A percentile compares a stretch with the other conserved stretches of the same genome.
These are phyloP conservation scores for Daldinia loculata DNA, from an alignment of 495 filamentous ascomycete species.

Conservation along the genomic window DNA sequence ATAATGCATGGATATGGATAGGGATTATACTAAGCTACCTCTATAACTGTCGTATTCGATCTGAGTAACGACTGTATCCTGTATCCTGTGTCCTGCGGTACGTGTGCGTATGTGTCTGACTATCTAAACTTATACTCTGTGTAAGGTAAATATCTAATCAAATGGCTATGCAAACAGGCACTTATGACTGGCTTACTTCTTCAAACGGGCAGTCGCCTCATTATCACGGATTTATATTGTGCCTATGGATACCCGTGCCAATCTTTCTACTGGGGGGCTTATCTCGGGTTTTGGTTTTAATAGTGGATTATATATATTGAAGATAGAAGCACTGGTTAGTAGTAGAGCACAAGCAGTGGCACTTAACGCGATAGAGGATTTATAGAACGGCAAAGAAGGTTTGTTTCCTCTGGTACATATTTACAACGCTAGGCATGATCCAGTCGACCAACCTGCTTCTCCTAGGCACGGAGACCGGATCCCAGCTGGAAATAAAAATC, in stretches of 20 bases:
- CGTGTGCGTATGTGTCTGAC: too few relatives aligned
- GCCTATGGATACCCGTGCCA: not conserved
- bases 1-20: not conserved
- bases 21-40: too few relatives aligned
- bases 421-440: conserved; percentile 41
- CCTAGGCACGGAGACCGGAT: conserved; percentile 17
- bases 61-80: too few relatives aligned
- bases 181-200: not conserved
- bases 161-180: not conserved
- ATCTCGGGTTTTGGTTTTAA: not conserved
- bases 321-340: not conserved
- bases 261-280: not conserved
- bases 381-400: conserved; percentile 38
- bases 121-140: too few relatives aligned
- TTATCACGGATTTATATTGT: not conserved
- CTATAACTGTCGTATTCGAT: not conserved
- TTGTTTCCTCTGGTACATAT: conserved; percentile 46
- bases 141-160: too few relatives aligned
- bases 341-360: not conserved
- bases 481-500: conserved; percentile 7
- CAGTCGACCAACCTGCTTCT: conserved; percentile 15
- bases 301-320: not conserved
- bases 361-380: conserved; percentile 5
- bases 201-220: not conserved
- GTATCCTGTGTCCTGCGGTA: too few relatives aligned